Percentiles rank a stretch among this genome's conserved stretches.
Conservation (phyloP, 768 basidiomycete species). For the Amanita brunnescens region DNA sequence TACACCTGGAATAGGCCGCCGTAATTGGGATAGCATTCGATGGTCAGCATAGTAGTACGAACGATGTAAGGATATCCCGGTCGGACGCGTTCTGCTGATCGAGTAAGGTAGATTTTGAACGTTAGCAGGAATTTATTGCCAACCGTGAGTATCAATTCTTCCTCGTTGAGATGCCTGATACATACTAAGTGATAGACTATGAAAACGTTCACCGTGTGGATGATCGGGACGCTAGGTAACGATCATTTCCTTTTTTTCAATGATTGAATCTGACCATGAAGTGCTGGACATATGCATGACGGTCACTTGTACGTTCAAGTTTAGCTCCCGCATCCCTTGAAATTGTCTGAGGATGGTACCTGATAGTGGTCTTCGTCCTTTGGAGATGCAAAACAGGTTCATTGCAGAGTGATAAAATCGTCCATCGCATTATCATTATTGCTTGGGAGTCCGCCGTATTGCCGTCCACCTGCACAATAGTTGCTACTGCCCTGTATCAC, state of each 20-base stretch:
- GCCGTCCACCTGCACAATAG: slow-evolving; percentile 26
- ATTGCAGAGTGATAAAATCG: slow-evolving; percentile 29
- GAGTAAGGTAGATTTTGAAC: slow-evolving; percentile 15
- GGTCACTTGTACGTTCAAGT: slow-evolving; percentile 23
- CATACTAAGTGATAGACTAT: slow-evolving; percentile 22
- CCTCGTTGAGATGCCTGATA: not conserved
- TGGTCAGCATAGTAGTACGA: slow-evolving; percentile 11
- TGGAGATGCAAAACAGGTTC: slow-evolving; percentile 30
- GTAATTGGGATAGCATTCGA: slow-evolving; percentile 22
- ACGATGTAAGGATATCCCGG: slow-evolving; percentile 16
- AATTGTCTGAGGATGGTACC: not conserved
- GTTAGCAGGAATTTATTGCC: slow-evolving; percentile 21
- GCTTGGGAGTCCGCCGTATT: slow-evolving; percentile 29
- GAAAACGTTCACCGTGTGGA: slow-evolving; percentile 37
- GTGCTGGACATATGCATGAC: slow-evolving; percentile 34
- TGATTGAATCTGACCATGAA: slow-evolving; percentile 8
- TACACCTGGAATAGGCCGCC: slow-evolving; percentile 16
- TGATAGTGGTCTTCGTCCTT: slow-evolving; percentile 31
- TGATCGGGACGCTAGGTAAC: slow-evolving; percentile 33
- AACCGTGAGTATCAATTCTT: slow-evolving; percentile 15
- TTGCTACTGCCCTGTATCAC: slow-evolving; percentile 27
- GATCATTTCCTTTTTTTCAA: not conserved
- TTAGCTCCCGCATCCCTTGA: not conserved
- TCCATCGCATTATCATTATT: slow-evolving; percentile 30
- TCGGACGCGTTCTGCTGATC: not conserved